phyloP scores from a whole-genome alignment of 805 yeast genomes.

The Dipodascopsis tothii region DNA sequence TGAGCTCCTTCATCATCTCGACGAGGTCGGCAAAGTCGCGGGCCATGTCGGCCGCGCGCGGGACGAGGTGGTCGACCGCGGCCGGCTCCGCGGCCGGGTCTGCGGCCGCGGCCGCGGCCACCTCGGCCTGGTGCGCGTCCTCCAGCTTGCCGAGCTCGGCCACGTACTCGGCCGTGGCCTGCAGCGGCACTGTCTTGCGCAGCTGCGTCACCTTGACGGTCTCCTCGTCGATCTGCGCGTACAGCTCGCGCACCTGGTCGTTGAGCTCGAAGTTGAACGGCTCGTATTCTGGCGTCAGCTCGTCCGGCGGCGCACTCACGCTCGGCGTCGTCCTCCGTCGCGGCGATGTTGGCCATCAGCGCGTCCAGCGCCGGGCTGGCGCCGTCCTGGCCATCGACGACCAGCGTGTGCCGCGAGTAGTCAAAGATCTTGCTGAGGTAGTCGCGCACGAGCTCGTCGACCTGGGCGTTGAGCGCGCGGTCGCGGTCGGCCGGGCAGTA shows the following conservation, averaged over 20 bases:
- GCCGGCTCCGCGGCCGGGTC: background rate
- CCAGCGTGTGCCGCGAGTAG: conserved; percentile 44
- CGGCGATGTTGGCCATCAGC: conserved; percentile 23
- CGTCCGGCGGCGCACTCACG: conserved; percentile 20
- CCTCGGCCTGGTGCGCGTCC: background rate
- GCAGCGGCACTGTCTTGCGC: conserved; percentile 36
- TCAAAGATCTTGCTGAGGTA: conserved; percentile 49
- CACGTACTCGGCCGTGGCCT: conserved; percentile 31
- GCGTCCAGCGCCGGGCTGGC: conserved; percentile 26
- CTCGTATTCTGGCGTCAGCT: conserved; percentile 39
- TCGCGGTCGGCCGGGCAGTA: conserved; percentile 39
- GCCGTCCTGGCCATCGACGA: conserved; percentile 47
- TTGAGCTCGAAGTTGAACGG: conserved; percentile 64
- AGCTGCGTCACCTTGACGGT: conserved; percentile 50
- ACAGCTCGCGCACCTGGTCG: conserved; percentile 44
- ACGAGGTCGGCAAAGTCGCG: background rate
- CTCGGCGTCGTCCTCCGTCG: conserved; percentile 22
- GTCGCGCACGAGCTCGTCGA: conserved; percentile 33
- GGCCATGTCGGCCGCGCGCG: background rate
- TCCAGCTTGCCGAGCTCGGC: conserved; percentile 30
- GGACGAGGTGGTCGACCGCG: background rate
- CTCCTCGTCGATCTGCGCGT: conserved; percentile 36
- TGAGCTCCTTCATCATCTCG: background rate
- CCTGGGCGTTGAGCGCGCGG: conserved; percentile 41
- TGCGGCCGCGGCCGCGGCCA: background rate